Evolutionary conservation across 2,329 filamentous ascomycete genomes (phyloP), one percentile per base, ranked within the genome.

Genomic region (Hypoxylon sp.): DNA sequence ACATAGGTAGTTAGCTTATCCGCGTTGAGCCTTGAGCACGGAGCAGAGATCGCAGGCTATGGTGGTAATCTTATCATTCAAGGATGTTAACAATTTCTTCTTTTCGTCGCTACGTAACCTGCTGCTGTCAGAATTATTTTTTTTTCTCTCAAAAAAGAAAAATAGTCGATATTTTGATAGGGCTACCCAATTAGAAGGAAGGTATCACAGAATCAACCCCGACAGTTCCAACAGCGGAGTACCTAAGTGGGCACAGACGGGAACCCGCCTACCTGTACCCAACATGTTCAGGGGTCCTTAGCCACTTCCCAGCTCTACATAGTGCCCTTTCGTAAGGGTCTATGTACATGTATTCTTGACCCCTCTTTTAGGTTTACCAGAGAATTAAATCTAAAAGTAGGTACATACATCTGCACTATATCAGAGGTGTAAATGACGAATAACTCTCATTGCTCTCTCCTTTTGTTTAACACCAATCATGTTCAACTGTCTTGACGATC

Each of bases 151-250:
- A n/a, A n/a, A n/a, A n/a, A n/a, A n/a, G n/a, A 32, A 40, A 3
- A 26, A 45, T 51, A 61, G 57, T 32, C 51, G 33, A 61, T 30
- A 64, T 30, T 1, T 64, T 48, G 56, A 64, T 67, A 67, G 56
- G 61, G 61, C 61, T 67, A 52, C n/a, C 61, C 61, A 67, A 64
- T 67, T 45, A 64, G 40, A 55, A 9, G 16, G 16, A 20, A 36
- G 8, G 24, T 54, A 40, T 62, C 53, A 51, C 49, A 55, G 32
- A 57, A 12, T 8, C 22, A 40, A n/a, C n/a, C n/a, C n/a, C n/a
- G 18, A 49, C 45, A 49, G 18, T 24, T 32, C 28, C 11, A 14
- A 53, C 24, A 40, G 36, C 36, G 16, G 9, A 40, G 24, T 52
- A 52, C 4, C 20, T 22, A 48, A 9, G 11, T n/a, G 20, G 16